Evolutionary conservation across 345 rosid genomes (phyloP).

Genomic region (Dovyalis caffra): DNA sequence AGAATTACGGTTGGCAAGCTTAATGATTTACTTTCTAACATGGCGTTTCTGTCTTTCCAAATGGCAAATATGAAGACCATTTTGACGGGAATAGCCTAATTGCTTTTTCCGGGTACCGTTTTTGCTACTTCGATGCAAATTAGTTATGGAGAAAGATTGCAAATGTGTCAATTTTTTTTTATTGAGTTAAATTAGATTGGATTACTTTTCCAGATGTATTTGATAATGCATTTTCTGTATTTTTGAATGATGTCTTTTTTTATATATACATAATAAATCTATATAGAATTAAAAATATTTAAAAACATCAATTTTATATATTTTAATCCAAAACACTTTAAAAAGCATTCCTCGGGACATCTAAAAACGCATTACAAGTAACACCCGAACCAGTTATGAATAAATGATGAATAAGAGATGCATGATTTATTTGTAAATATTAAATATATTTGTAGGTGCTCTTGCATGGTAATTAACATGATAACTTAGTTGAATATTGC

Average conservation of each 20-base stretch:
- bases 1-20: constrained; percentile 32
- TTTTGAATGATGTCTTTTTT: no score
- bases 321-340: no score
- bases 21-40: constrained; percentile 8
- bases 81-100: neutral
- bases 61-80: neutral
- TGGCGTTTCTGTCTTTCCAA: constrained; percentile 5
- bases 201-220: neutral
- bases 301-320: no score
- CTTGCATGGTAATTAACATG: neutral
- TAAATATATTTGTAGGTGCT: neutral
- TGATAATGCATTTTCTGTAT: no score
- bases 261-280: no score
- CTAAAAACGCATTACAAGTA: no score
- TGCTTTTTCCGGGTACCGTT: neutral
- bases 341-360: no score
- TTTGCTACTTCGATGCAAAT: neutral
- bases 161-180: neutral
- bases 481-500: neutral
- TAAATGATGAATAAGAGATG: no score
- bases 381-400: no score
- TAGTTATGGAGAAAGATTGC: neutral
- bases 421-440: constrained; percentile 21
- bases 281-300: no score
- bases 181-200: neutral